Evolutionary conservation across 805 yeast genomes (phyloP).

Genomic region (Lipomyces sp.): DNA sequence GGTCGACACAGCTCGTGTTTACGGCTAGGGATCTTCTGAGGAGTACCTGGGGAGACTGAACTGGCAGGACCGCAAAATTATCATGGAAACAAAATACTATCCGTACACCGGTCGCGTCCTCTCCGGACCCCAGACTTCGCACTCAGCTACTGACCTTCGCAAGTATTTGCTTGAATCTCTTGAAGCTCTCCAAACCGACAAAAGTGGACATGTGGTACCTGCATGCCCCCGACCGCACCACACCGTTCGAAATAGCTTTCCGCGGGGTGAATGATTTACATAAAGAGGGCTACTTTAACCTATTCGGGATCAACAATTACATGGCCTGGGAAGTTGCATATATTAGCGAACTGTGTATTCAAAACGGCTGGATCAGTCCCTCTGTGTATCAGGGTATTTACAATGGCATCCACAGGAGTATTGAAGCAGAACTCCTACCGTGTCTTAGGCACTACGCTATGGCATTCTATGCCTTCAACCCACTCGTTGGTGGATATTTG

Average conservation of each 20-base stretch:
- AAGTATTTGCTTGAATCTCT: slow-evolving; percentile 13
- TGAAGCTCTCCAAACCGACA: slow-evolving; percentile 16
- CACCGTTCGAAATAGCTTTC: slow-evolving; percentile 39
- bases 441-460: slow-evolving; percentile 34
- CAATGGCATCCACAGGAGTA: slow-evolving; percentile 38
- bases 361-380: slow-evolving; percentile 32
- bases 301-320: slow-evolving; percentile 42
- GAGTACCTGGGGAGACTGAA: slow-evolving; percentile 25
- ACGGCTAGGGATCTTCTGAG: slow-evolving; percentile 35
- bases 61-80: slow-evolving; percentile 14
- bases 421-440: slow-evolving; percentile 38
- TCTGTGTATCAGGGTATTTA: slow-evolving; percentile 41
- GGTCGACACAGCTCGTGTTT: slow-evolving; percentile 33
- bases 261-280: slow-evolving; percentile 39
- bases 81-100: slow-evolving; percentile 33
- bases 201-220: slow-evolving; percentile 25
- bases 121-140: slow-evolving; percentile 28
- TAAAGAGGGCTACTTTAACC: slow-evolving; percentile 40
- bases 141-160: slow-evolving; percentile 11
- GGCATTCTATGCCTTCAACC: slow-evolving; percentile 39
- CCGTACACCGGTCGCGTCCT: slow-evolving; percentile 10
- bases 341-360: slow-evolving; percentile 22
- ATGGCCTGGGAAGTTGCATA: slow-evolving; percentile 33
- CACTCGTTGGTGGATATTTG: slow-evolving; percentile 15
- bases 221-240: slow-evolving; percentile 39